phyloP scores from a whole-genome alignment of 371 early-diverging fungal genomes.

The Actinomucor elegans region DNA sequence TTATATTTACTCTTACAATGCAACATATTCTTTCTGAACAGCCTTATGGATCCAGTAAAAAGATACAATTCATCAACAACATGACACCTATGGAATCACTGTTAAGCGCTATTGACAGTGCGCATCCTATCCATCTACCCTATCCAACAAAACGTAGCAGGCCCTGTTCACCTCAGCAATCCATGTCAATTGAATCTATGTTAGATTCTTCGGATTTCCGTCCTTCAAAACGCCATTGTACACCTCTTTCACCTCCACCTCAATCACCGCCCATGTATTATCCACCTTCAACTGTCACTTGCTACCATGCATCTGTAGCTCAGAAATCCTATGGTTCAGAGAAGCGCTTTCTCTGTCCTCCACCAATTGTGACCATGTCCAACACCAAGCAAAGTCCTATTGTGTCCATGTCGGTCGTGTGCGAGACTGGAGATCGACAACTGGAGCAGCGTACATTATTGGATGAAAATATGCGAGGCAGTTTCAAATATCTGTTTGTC shows the following conservation, averaged over 20 bases:
- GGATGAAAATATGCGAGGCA: conserved; percentile 55
- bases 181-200: conserved; percentile 50
- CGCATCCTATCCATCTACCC: conserved; percentile 33
- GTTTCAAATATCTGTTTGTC: conserved; percentile 74
- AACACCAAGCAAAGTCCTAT: conserved; percentile 33
- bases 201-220: conserved; percentile 1
- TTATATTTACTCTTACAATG: neutral
- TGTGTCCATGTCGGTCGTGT: conserved; percentile 65
- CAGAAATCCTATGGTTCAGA: conserved; percentile 92
- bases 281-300: conserved; percentile 47
- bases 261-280: conserved; percentile 12
- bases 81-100: conserved; percentile 51
- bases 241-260: conserved; percentile 4
- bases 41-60: conserved; percentile 24
- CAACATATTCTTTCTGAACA: conserved; percentile 11
- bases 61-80: conserved; percentile 22
- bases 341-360: conserved; percentile 86
- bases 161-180: conserved; percentile 15
- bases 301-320: conserved; percentile 71
- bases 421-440: conserved; percentile 49
- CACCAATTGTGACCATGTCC: conserved; percentile 71
- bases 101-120: conserved; percentile 41
- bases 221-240: conserved; percentile 5
- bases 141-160: conserved; percentile 13
- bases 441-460: conserved; percentile 55